Base-by-base conservation (phyloP, 106 monocot genomes). In the Gastrodia elata region DNA sequence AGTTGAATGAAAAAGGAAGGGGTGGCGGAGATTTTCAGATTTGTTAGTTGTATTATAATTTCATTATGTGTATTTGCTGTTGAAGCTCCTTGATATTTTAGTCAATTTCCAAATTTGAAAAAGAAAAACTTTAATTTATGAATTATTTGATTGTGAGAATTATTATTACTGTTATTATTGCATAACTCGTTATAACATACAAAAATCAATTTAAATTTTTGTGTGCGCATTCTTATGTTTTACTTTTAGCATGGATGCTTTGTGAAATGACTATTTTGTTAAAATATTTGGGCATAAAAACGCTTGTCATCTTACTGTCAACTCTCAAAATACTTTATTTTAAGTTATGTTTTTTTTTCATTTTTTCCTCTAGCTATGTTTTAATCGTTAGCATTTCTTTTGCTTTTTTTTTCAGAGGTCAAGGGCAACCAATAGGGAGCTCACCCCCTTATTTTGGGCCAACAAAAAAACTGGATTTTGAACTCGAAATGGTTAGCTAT, bases 401-500 rank as follows among this genome's bases (percentile, higher is more conserved):
- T 77, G 16, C 69, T 3, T 72, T 70, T 52, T 76, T 80, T 82
- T 32, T 70, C 79, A 96, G 98, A 84, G 98, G 98, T 71, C 98
- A 93, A 84, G 91, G 74, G 70, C 82, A 87, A 83, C 98, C 98
- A 75, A 58, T 43, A 70, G 85, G 83, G 42, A 83, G 84, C 61
- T 83, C 90, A 81, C 72, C 74, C 8, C 97, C 98, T 55, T 88
- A 83, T 81, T 98, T 98, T 87, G 98, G 98, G 43, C 93, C 98
- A 55, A 86, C 93, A 36, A 71, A 71, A 32, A 98, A 98, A 77
- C 72, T 98, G 76, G 98, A 98, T 84, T 98, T 98, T 82, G 98
- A 98, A 71, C 98, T 98, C 79, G 98, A 98, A 81, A 93, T 98
- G 98, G 98, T 93, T 76, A 76, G 88, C 58, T 18, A 61, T 61